Evolutionary conservation across 495 filamentous ascomycete species (phyloP).

Genomic region (Choiromyces venosus): DNA sequence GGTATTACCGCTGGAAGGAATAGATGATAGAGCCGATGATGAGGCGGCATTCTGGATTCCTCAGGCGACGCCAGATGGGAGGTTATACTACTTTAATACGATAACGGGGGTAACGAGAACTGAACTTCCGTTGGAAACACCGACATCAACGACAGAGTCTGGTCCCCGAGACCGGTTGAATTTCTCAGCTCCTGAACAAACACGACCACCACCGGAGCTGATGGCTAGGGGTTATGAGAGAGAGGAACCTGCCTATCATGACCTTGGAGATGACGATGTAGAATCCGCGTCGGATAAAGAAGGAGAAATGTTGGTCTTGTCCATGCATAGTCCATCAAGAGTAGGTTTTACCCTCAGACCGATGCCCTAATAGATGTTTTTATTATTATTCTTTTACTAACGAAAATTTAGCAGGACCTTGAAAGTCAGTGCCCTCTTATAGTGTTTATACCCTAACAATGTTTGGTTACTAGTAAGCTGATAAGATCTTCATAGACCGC

Average conservation of each 20-base stretch:
- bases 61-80: constrained; percentile 87
- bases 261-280: constrained; percentile 73
- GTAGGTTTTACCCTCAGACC: constrained; percentile 13
- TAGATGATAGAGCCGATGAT: constrained; percentile 63
- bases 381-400: background rate
- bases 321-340: constrained; percentile 52
- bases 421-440: constrained; percentile 23
- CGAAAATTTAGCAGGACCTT: constrained; percentile 12
- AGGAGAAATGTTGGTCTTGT: constrained; percentile 56
- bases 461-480: constrained; percentile 8
- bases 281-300: constrained; percentile 77
- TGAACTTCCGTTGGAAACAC: constrained; percentile 89
- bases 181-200: constrained; percentile 81
- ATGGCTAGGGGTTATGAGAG: constrained; percentile 76
- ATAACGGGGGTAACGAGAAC: constrained; percentile 86
- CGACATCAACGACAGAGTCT: constrained; percentile 69
- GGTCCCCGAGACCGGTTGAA: constrained; percentile 84
- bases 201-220: constrained; percentile 84
- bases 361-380: background rate
- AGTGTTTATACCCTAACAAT: constrained; percentile 3
- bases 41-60: constrained; percentile 98
- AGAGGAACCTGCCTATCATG: constrained; percentile 42
- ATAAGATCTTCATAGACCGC: constrained; percentile 25
- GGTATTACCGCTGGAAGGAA: constrained; percentile 62
- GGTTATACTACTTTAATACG: constrained; percentile 97